A percentile compares a stretch with the other conserved stretches of the same genome.
Evolutionary conservation across 345 rosid genomes (phyloP).

Genomic region (Viola odorata): DNA sequence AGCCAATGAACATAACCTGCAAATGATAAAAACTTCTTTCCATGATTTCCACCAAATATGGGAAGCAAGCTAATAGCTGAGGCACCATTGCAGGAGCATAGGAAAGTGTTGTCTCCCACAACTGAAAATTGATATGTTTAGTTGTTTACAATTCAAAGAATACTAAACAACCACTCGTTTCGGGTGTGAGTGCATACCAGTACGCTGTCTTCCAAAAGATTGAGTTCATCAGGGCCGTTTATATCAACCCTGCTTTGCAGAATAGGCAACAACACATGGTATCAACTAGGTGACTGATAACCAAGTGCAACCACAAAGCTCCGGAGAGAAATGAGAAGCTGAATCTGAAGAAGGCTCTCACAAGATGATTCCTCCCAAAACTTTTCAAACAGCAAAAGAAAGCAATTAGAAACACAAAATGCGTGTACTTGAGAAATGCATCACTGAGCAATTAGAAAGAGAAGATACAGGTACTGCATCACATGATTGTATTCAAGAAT

Average conservation of each 20-base stretch:
- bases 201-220: constrained; percentile 93
- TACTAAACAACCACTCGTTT: background rate
- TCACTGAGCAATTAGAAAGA: too few species aligned
- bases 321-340: constrained; percentile 89
- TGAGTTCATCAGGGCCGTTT: constrained; percentile 81
- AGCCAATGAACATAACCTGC: constrained; percentile 46
- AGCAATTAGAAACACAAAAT: background rate
- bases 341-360: constrained; percentile 95
- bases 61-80: constrained; percentile 70
- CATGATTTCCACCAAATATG: constrained; percentile 68
- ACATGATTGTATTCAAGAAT: background rate
- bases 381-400: constrained; percentile 34
- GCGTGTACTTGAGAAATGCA: background rate
- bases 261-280: constrained; percentile 72
- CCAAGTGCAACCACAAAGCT: constrained; percentile 88
- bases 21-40: constrained; percentile 93
- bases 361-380: constrained; percentile 96
- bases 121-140: constrained; percentile 47
- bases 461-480: background rate
- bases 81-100: constrained; percentile 91
- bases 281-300: constrained; percentile 77
- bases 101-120: constrained; percentile 90
- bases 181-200: constrained; percentile 42
- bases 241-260: constrained; percentile 81
- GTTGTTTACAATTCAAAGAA: background rate